Evolutionary conservation across 306 rosid genomes (phyloP).

Genomic region (Prunus padus): DNA sequence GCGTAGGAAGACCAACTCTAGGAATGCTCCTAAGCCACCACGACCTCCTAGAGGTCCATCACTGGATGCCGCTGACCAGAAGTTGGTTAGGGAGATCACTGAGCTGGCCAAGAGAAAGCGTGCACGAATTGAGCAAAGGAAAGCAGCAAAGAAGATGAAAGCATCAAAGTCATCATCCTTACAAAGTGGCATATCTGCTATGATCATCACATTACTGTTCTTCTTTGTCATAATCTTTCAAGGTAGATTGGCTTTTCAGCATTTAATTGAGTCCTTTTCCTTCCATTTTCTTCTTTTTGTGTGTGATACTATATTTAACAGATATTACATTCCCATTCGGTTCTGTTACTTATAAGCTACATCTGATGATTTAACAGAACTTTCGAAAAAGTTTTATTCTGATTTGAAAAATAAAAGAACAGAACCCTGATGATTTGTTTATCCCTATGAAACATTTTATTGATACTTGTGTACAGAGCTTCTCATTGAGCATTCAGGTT

Average conservation of each 20-base stretch:
- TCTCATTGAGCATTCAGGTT: neutral
- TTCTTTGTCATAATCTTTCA: slow-evolving; percentile 52
- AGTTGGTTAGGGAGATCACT: slow-evolving; percentile 55
- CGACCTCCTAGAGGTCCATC: slow-evolving; percentile 71
- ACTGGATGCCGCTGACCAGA: slow-evolving; percentile 63
- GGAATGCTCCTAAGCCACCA: slow-evolving; percentile 68
- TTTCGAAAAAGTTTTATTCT: neutral
- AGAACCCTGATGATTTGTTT: neutral
- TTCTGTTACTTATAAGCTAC: neutral
- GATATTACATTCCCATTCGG: neutral
- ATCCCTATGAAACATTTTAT: neutral
- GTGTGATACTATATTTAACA: slow-evolving; percentile 1
- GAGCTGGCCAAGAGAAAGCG: slow-evolving; percentile 69
- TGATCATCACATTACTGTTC: slow-evolving; percentile 59
- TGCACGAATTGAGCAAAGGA: slow-evolving; percentile 53
- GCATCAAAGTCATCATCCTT: slow-evolving; percentile 45
- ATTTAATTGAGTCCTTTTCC: neutral
- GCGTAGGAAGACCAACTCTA: slow-evolving; percentile 31
- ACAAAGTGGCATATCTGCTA: slow-evolving; percentile 46
- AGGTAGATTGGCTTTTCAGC: slow-evolving; percentile 37
- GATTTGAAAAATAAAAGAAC: neutral
- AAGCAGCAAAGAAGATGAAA: slow-evolving; percentile 53
- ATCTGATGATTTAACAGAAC: neutral
- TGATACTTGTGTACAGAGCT: neutral
- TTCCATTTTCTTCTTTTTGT: neutral